Evolutionary conservation across 2,329 filamentous ascomycete genomes (phyloP), one percentile per base, ranked within the genome.

Genomic region (Fusarium euwallaceae): DNA sequence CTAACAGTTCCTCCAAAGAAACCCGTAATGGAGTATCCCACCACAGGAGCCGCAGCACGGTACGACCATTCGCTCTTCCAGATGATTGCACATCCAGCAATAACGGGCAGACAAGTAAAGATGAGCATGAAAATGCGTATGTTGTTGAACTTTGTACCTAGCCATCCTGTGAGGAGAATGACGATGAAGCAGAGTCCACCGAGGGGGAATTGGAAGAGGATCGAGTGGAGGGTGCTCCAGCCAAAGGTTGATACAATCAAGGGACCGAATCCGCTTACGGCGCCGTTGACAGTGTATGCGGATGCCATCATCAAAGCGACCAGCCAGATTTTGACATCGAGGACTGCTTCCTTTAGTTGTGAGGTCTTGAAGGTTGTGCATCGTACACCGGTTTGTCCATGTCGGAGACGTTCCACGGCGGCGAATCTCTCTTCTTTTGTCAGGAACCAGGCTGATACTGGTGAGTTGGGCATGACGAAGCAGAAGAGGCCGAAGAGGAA

Each of bases 161-260:
- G 83, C 74, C 87, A 94, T 1, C 93, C 93, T 4, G 90, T 92
- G 0, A 91, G 78, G 0, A 93, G 86, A 64, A 95, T 94, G 61
- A 87, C 87, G 58, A 94, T 83, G 70, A 92, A 87, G 77, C 91
- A 92, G n/a, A 95, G 80, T 0, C 84, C 92, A 2, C 93, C 93
- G 0, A 95, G 87, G 0, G 93, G 93, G 69, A 95, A 94, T 76
- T 95, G 93, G 79, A 93, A 91, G 0, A 95, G 85, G 69, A 95
- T 94, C 0, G 91, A 89, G 36, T 92, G 86, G 1, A 92, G 86
- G 0, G 89, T 87, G 24, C 86, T 86, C 82, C 88, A 94, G 65
- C 92, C 92, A 78, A 94, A 94, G 0, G 92, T 94, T 1, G 88
- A 91, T 1, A 94, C 92, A 69, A 94, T 94, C 2, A 94, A 83